Percentiles rank a stretch among this genome's conserved stretches.
phyloP scores from a whole-genome alignment of 768 basidiomycete species.

The Rossbeevera mucosa region DNA sequence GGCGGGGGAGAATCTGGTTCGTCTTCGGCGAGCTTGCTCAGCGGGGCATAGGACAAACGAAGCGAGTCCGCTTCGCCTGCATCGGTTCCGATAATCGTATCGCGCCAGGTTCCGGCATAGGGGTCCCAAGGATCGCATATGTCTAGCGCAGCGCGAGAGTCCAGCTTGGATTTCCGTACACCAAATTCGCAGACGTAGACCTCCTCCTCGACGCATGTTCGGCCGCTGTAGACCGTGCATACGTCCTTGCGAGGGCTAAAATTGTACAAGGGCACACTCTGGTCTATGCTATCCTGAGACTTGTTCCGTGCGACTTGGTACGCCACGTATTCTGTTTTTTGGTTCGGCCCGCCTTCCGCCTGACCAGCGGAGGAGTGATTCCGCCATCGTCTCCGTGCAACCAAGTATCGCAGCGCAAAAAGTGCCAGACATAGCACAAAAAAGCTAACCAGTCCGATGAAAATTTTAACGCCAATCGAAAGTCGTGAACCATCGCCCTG shows the following conservation, averaged over 20 bases:
- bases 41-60: conserved; percentile 11
- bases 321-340: conserved; percentile 13
- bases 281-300: conserved; percentile 24
- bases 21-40: neutral
- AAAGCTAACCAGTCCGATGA: conserved; percentile 56
- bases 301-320: conserved; percentile 36
- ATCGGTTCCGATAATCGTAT: conserved; percentile 29
- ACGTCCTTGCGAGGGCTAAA: conserved; percentile 33
- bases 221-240: neutral
- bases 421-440: conserved; percentile 50
- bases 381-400: conserved; percentile 38
- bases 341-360: conserved; percentile 12
- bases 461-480: conserved; percentile 57
- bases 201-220: conserved; percentile 8
- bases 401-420: conserved; percentile 52
- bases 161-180: conserved; percentile 4
- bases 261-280: conserved; percentile 36
- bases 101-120: conserved; percentile 20
- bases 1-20: conserved; percentile 21
- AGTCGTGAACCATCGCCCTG: conserved; percentile 35
- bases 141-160: conserved; percentile 2
- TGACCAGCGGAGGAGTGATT: conserved; percentile 10
- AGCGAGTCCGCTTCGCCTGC: conserved; percentile 11
- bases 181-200: conserved; percentile 10
- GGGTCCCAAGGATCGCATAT: conserved; percentile 24